phyloP scores from a whole-genome alignment of 306 rosid species.

The Quercus glauca region DNA sequence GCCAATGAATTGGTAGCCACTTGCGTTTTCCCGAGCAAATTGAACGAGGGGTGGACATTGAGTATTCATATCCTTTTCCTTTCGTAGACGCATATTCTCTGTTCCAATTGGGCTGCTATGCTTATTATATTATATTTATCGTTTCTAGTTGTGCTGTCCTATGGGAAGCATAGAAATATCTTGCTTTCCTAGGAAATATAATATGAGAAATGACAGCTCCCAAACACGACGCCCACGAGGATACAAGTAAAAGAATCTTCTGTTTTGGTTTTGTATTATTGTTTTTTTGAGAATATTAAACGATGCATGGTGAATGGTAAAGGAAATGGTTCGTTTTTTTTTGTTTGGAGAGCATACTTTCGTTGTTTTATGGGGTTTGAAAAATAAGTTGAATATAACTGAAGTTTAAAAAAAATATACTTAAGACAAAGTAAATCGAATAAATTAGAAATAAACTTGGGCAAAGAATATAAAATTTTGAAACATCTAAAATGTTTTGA shows the following conservation, averaged over 20 bases:
- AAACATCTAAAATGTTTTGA: too few species aligned
- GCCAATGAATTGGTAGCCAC: background rate
- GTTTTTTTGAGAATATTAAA: background rate
- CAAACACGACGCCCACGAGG: background rate
- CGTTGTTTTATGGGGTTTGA: too few species aligned
- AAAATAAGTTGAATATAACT: too few species aligned
- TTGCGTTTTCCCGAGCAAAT: background rate
- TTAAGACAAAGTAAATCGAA: too few species aligned
- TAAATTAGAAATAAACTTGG: too few species aligned
- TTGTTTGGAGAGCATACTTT: too few species aligned
- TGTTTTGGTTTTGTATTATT: background rate
- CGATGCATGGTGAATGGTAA: background rate
- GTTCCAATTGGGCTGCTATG: background rate
- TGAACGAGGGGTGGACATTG: background rate
- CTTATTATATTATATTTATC: background rate
- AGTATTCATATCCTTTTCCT: background rate
- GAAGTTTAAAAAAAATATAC: too few species aligned
- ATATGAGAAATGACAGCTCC: slow-evolving; percentile 2
- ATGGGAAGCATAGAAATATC: background rate
- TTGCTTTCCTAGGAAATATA: background rate
- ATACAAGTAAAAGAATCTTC: background rate
- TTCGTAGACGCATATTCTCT: background rate
- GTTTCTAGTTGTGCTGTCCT: background rate
- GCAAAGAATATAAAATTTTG: too few species aligned
- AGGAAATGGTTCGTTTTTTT: background rate